A percentile compares a stretch with the other conserved stretches of the same genome.
Evolutionary conservation across 2,329 filamentous ascomycete genomes (phyloP).

Genomic region (Cercospora zeina): DNA sequence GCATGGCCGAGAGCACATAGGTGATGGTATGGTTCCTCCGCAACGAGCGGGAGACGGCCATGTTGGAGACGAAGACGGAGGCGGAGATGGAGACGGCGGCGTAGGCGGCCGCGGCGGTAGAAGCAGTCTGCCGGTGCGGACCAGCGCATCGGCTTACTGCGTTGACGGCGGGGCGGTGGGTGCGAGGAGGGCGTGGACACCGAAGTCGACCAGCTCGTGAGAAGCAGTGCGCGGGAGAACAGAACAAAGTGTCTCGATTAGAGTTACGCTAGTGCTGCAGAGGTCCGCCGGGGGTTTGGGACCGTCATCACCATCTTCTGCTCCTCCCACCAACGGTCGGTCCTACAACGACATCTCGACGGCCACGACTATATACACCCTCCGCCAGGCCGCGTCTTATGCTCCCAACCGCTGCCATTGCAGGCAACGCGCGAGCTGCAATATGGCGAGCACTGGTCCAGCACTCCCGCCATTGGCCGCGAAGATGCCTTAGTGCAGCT

Average conservation of each 20-base stretch:
- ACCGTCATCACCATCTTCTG: conserved; percentile 3
- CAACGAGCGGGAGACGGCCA: conserved; percentile 65
- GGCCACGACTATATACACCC: neutral
- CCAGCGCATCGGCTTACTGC: conserved; percentile 8
- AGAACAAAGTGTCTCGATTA: neutral
- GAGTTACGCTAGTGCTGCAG: neutral
- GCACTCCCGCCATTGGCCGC: neutral
- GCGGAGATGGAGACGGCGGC: neutral
- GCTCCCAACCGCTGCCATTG: neutral
- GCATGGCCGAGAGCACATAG: conserved; percentile 67
- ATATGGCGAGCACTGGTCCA: neutral
- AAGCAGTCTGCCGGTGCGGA: neutral
- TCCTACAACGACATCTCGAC: too few species aligned
- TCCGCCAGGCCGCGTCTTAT: neutral
- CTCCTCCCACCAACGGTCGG: too few species aligned
- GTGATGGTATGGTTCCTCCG: conserved; percentile 79
- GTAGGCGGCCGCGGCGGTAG: conserved; percentile 1
- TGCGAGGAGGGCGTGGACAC: neutral
- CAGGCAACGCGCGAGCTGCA: neutral
- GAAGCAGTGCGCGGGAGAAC: conserved; percentile 28
- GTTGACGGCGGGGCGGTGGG: neutral
- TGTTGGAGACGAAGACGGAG: conserved; percentile 38
- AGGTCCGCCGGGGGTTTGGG: neutral
- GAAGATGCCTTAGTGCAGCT: neutral
- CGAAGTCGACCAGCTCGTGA: neutral